Conservation (phyloP, 768 basidiomycete species). For the Boletus sp. region DNA sequence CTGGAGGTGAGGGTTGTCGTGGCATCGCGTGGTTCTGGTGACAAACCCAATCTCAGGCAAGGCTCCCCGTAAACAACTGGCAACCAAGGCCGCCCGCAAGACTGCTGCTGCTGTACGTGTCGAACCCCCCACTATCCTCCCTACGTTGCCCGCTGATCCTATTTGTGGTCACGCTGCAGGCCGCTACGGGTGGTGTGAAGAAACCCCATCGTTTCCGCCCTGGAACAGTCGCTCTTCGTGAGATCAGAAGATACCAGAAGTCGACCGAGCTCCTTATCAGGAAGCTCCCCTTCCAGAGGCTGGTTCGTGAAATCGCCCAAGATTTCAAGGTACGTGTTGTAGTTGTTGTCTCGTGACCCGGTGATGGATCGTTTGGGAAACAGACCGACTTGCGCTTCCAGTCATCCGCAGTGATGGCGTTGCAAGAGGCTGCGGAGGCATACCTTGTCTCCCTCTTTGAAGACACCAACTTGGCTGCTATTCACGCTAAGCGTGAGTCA, state of each 20-base stretch:
- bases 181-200: conserved; percentile 96
- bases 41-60: conserved; percentile 52
- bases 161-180: conserved; percentile 33
- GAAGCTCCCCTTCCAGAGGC: conserved; percentile 99
- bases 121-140: conserved; percentile 1
- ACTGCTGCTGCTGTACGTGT: conserved; percentile 63
- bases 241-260: conserved; percentile 98
- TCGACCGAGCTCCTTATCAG: conserved; percentile 98
- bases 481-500: conserved; percentile 74
- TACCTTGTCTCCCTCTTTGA: conserved; percentile 86
- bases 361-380: conserved; percentile 3
- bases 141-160: conserved; percentile 4
- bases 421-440: conserved; percentile 90
- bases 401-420: conserved; percentile 90
- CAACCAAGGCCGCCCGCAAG: conserved; percentile 94
- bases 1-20: conserved; percentile 69
- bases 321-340: conserved; percentile 75
- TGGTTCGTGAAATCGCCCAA: conserved; percentile 96
- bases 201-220: conserved; percentile 98
- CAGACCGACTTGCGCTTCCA: conserved; percentile 94
- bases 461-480: conserved; percentile 88
- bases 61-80: conserved; percentile 91
- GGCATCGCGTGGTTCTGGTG: conserved; percentile 15
- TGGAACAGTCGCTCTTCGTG: conserved; percentile 98
- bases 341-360: background rate